Percentiles rank a stretch among this genome's conserved stretches.
phyloP scores from a whole-genome alignment of 495 filamentous ascomycete genomes.

The Aspergillus cavernicola region DNA sequence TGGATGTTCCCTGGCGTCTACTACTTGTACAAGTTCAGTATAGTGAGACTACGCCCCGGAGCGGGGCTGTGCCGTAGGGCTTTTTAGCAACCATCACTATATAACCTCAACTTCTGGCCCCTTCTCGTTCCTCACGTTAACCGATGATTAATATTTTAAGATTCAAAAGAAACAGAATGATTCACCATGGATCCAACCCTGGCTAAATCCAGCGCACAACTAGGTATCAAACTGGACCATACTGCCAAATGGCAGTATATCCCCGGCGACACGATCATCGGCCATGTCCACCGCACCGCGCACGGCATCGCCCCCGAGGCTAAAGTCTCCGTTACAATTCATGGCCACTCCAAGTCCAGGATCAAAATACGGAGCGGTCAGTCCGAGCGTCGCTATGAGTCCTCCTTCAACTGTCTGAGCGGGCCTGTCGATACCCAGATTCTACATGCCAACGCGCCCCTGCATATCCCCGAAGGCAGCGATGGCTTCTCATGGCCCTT shows the following conservation, averaged over 20 bases:
- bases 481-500: background rate
- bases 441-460: background rate
- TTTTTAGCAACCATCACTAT: no score
- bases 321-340: background rate
- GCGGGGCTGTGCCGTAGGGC: no score
- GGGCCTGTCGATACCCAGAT: background rate
- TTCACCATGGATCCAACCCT: no score
- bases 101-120: no score
- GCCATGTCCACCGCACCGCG: background rate
- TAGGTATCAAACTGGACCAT: background rate
- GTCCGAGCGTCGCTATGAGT: no score
- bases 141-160: no score
- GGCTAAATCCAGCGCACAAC: background rate
- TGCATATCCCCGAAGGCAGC: constrained; percentile 7
- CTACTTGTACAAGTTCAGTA: no score
- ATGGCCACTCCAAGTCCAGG: background rate
- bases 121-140: no score
- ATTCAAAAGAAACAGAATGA: no score
- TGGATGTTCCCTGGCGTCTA: no score
- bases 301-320: background rate
- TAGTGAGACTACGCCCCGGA: no score
- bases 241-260: background rate
- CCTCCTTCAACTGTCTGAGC: background rate
- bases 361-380: background rate
- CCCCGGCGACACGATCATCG: constrained; percentile 6